A percentile compares a stretch with the other conserved stretches of the same genome.
phyloP scores from a whole-genome alignment of 352 stramenopile species.

The Thalassiosira mediterranea region DNA sequence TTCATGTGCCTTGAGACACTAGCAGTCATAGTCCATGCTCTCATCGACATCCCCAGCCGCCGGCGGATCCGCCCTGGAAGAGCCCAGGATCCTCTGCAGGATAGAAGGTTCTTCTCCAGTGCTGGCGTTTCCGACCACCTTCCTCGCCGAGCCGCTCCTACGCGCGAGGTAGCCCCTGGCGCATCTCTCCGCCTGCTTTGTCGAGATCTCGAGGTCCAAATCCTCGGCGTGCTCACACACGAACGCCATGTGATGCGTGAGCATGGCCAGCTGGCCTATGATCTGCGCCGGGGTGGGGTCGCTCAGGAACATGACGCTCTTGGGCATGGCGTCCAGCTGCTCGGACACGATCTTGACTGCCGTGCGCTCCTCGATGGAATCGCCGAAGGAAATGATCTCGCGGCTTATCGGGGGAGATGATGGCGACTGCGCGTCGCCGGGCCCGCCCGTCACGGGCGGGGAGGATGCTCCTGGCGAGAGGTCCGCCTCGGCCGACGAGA shows the following conservation, averaged over 20 bases:
- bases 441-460: not conserved
- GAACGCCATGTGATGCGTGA: constrained; percentile 77
- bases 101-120: constrained; percentile 7
- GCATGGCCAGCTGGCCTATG: constrained; percentile 77
- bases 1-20: too few relatives aligned
- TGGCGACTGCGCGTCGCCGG: too few relatives aligned
- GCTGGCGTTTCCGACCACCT: not conserved
- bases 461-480: not conserved
- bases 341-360: constrained; percentile 78
- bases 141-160: constrained; percentile 7
- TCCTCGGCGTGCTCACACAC: constrained; percentile 55
- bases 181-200: constrained; percentile 68
- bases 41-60: too few relatives aligned
- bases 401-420: too few relatives aligned
- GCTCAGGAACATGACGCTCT: constrained; percentile 79
- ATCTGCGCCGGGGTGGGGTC: constrained; percentile 70
- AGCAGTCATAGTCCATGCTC: too few relatives aligned
- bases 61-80: too few relatives aligned
- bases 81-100: constrained; percentile 36
- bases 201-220: constrained; percentile 77
- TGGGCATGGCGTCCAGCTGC: constrained; percentile 67
- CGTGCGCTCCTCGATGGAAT: constrained; percentile 79
- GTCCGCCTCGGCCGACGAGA: constrained; percentile 11
- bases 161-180: constrained; percentile 65
- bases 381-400: constrained; percentile 83